Evolutionary conservation across 352 stramenopile genomes (phyloP), one percentile per base, ranked within the genome.

Genomic region (Phytophthora europaea): DNA sequence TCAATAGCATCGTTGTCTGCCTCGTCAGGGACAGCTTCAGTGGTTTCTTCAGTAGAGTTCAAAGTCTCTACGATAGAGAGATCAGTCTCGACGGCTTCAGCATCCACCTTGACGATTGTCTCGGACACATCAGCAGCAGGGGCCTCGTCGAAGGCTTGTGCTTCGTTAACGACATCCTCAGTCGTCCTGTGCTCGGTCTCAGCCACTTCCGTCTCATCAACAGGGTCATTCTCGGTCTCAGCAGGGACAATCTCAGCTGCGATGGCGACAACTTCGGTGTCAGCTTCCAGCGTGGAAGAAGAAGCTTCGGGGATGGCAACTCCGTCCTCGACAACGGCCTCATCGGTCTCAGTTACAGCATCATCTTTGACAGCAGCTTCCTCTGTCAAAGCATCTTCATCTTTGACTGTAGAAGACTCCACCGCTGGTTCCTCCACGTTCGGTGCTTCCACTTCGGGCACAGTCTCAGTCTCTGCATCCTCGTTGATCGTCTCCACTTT

Each of bases 1-100:
- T 70, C 65, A 50, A n/a, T 16, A 50, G 47, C 8, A 10, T 70
- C 55, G 12, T 59, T 26, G 33, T 57, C 65, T 43, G 31, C 52
- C 31, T 72, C 58, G 56, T 50, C 50, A 59, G 33, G 22, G 18
- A 23, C 43, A 43, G 4, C 34, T 0, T 61, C 36, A 18, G 18
- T 36, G 31, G 13, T 20, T 34, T 72, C 50, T 16, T 43, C 34
- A 13, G 34, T 16, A 15, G 34, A 6, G 10, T 12, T 5, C 10
- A 16, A 5, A 16, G 34, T 43, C 34, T 57, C 58, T 12, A 38
- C 45, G 15, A 13, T 26, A 18, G n/a, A n/a, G 2, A 9, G 7
- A 18, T 67, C 16, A 38, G 62, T 52, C 26, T 40, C 40, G 48
- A 43, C 7, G 33, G 53, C 38, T 53, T 69, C 57, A 9, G 43